A percentile compares a stretch with the other conserved stretches of the same genome.
phyloP scores from a whole-genome alignment of 495 filamentous ascomycete genomes.

The Neurospora africana region DNA sequence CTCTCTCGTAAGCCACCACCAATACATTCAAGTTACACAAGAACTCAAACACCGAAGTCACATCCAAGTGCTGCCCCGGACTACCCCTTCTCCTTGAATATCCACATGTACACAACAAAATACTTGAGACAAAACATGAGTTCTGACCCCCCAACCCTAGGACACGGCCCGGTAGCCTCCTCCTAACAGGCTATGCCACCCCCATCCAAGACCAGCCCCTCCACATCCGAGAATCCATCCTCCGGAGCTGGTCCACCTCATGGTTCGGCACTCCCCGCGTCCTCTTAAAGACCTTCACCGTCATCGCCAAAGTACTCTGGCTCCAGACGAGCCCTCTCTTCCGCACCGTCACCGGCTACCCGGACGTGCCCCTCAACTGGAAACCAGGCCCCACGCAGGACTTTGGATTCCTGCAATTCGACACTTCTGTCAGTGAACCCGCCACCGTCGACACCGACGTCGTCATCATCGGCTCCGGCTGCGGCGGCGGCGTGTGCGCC shows the following conservation, averaged over 20 bases:
- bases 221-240: slow-evolving; percentile 46
- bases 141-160: slow-evolving; percentile 25
- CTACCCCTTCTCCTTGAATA: not conserved
- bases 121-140: not conserved
- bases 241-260: slow-evolving; percentile 48
- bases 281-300: slow-evolving; percentile 45
- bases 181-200: slow-evolving; percentile 54
- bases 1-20: slow-evolving; percentile 16
- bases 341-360: slow-evolving; percentile 49
- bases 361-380: slow-evolving; percentile 50
- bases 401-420: slow-evolving; percentile 43
- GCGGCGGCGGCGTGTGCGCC: slow-evolving; percentile 74
- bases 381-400: slow-evolving; percentile 38
- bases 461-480: slow-evolving; percentile 77
- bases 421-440: slow-evolving; percentile 18
- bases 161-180: slow-evolving; percentile 55
- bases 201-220: slow-evolving; percentile 54
- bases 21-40: not conserved
- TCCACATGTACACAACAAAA: not conserved
- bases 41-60: not conserved
- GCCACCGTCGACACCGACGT: slow-evolving; percentile 60
- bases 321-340: slow-evolving; percentile 47
- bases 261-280: slow-evolving; percentile 47
- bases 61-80: not conserved
- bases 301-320: slow-evolving; percentile 49